Percentiles rank a stretch among this genome's conserved stretches.
These are phyloP conservation scores for Protomyces pachydermus DNA, from an alignment of 1,139 yeast species.

Conservation along the genomic window DNA sequence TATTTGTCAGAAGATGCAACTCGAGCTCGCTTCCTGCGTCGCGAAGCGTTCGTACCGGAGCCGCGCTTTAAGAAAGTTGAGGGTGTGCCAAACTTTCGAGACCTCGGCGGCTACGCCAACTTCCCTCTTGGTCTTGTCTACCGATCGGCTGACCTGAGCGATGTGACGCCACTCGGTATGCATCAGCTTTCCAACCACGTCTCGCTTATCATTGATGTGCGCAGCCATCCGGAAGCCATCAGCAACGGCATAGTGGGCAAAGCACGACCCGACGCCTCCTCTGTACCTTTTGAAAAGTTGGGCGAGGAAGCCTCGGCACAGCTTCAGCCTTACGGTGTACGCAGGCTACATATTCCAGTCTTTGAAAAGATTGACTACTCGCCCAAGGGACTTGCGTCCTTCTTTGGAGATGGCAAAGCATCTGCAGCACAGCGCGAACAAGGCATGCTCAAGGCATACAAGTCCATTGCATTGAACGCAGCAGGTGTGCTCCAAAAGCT, in stretches of 20 bases:
- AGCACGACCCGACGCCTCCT: constrained; percentile 35
- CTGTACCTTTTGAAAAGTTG: neutral
- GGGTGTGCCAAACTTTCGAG: constrained; percentile 71
- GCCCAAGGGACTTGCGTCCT: constrained; percentile 59
- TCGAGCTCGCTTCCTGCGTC: constrained; percentile 49
- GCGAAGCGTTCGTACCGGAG: constrained; percentile 43
- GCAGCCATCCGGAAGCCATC: constrained; percentile 57
- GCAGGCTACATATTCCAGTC: constrained; percentile 55
- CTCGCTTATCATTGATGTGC: constrained; percentile 59
- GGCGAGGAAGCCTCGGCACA: neutral
- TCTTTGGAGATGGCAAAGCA: constrained; percentile 41
- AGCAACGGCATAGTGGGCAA: constrained; percentile 45
- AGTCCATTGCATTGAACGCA: constrained; percentile 25
- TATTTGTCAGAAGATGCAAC: constrained; percentile 53
- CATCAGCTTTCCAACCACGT: constrained; percentile 45
- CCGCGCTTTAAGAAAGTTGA: constrained; percentile 56
- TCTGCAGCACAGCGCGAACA: constrained; percentile 47
- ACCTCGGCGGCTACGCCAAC: constrained; percentile 59
- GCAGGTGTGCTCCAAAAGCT: constrained; percentile 5
- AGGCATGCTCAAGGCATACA: constrained; percentile 60
- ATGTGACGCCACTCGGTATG: constrained; percentile 47
- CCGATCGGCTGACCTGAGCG: constrained; percentile 60
- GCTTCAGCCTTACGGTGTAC: neutral
- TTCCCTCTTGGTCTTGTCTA: constrained; percentile 56
- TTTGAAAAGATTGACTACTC: constrained; percentile 55